Conservation (phyloP, 2,329 filamentous ascomycete genomes). For the Trichophyton schoenleinii region DNA sequence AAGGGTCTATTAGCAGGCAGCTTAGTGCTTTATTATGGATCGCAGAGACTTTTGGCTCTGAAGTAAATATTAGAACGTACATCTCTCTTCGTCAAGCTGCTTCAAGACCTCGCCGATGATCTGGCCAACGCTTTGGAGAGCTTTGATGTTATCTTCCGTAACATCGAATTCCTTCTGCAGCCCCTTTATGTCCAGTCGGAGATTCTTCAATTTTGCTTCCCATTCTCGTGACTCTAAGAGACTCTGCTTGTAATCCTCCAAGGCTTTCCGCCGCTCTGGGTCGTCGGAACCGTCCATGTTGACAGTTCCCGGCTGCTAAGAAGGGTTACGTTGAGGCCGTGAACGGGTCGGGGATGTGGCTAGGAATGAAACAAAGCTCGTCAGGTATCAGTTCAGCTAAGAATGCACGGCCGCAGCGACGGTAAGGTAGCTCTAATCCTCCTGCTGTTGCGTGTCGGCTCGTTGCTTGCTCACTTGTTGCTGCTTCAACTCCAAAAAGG, state of each 20-base stretch:
- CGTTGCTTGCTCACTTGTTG: neutral
- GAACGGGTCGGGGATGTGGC: neutral
- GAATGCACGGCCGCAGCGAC: neutral
- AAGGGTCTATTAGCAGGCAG: constrained; percentile 2
- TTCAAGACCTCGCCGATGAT: constrained; percentile 99
- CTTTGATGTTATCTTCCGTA: constrained; percentile 99
- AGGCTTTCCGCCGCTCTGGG: constrained; percentile 52
- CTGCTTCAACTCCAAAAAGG: neutral
- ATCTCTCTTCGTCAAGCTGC: constrained; percentile 97
- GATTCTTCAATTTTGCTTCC: constrained; percentile 91
- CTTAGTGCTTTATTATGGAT: too few species aligned
- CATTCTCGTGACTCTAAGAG: constrained; percentile 92
- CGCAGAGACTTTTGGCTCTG: neutral
- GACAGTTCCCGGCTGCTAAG: neutral
- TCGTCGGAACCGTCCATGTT: constrained; percentile 30
- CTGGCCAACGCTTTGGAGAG: constrained; percentile 94
- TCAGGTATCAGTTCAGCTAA: neutral
- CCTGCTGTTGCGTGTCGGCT: neutral
- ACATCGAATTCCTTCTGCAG: constrained; percentile 90
- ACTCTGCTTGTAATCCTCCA: constrained; percentile 66
- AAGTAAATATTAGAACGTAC: constrained; percentile 43
- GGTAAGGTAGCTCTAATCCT: neutral
- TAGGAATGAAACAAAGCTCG: neutral
- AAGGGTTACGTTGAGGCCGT: neutral
- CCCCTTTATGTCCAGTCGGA: constrained; percentile 91